A percentile compares a stretch with the other conserved stretches of the same genome.
These are phyloP conservation scores for Akanthomyces uredinophilus DNA, from an alignment of 2,329 filamentous ascomycete genomes.

Conservation along the genomic window DNA sequence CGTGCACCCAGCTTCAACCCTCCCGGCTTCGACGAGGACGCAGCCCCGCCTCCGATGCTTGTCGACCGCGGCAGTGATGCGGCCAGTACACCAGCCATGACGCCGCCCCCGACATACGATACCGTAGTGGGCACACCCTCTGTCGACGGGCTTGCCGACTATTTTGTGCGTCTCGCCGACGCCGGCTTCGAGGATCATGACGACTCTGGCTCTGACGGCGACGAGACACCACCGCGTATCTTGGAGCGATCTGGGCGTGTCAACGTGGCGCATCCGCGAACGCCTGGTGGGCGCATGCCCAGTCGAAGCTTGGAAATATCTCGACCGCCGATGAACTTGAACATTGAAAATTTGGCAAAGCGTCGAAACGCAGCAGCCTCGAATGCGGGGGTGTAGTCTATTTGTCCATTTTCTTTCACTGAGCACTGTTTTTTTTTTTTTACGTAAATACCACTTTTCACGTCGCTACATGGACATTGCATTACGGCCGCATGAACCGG, in stretches of 20 bases:
- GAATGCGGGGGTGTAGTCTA: not conserved
- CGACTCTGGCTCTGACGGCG: constrained; percentile 37
- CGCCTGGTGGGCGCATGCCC: constrained; percentile 48
- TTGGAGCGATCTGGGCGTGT: constrained; percentile 49
- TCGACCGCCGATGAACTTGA: constrained; percentile 24
- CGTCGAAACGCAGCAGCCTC: not conserved
- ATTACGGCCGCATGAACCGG: not conserved
- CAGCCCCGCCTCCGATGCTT: constrained; percentile 32
- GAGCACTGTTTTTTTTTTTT: not conserved
- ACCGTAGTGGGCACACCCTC: constrained; percentile 65
- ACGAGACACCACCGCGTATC: constrained; percentile 42
- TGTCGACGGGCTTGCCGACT: constrained; percentile 72
- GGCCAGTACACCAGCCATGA: constrained; percentile 44
- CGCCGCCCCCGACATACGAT: constrained; percentile 82
- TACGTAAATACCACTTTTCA: not conserved
- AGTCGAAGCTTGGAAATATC: constrained; percentile 54
- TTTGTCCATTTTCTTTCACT: not conserved
- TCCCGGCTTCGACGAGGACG: constrained; percentile 77
- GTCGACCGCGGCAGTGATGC: constrained; percentile 21
- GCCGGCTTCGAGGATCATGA: constrained; percentile 50
- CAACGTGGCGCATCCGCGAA: constrained; percentile 53
- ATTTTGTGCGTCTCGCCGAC: constrained; percentile 75
- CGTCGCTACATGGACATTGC: not conserved
- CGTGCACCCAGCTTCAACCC: constrained; percentile 83
- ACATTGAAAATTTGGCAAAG: constrained; percentile 5